These are phyloP conservation scores for Syzygium aromaticum DNA, from an alignment of 345 rosid species.

Conservation along the genomic window DNA sequence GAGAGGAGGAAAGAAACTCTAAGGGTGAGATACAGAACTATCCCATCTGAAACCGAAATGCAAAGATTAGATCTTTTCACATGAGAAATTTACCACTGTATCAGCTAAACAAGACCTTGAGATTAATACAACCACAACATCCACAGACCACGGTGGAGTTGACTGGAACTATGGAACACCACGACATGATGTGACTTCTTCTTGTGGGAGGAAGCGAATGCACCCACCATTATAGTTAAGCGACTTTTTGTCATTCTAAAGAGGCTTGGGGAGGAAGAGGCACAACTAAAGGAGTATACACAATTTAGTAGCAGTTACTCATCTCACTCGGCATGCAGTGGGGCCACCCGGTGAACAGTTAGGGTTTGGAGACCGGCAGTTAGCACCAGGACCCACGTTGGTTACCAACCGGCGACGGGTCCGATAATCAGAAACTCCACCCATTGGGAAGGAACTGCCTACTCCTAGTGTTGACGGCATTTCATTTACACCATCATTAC, in stretches of 20 bases:
- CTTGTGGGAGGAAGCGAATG: not conserved
- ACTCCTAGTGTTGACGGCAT: conserved; percentile 26
- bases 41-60: not conserved
- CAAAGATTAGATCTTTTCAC: not conserved
- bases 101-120: not conserved
- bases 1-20: not conserved
- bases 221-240: not conserved
- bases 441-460: conserved; percentile 56
- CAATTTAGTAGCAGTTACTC: conserved; percentile 16
- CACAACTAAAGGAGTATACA: conserved; percentile 37
- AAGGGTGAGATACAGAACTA: not conserved
- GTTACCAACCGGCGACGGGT: conserved; percentile 46
- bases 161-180: not conserved
- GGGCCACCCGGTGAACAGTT: conserved; percentile 71
- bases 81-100: not conserved
- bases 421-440: conserved; percentile 55
- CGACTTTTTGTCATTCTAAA: conserved; percentile 11
- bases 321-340: conserved; percentile 77
- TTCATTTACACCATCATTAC: conserved; percentile 31
- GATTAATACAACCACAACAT: not conserved
- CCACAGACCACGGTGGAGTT: not conserved
- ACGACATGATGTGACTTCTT: not conserved
- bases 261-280: conserved; percentile 13
- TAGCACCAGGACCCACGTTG: conserved; percentile 72
- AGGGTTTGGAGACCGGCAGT: conserved; percentile 75